Evolutionary conservation across 208 protist genomes (phyloP).

Genomic region (Leishmania lainsoni): DNA sequence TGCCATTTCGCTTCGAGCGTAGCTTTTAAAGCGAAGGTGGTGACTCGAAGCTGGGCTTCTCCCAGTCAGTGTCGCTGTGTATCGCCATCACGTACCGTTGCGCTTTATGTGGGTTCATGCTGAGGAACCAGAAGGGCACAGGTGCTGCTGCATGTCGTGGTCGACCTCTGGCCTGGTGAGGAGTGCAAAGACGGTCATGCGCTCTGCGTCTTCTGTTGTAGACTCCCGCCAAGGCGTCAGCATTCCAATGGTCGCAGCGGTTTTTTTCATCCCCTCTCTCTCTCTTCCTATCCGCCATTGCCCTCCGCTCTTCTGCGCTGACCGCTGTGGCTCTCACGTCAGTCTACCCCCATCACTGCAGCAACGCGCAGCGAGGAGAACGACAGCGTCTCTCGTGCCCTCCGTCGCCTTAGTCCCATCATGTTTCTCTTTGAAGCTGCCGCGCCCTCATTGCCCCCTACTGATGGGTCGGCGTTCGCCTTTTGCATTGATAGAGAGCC

Average conservation of each 20-base stretch:
- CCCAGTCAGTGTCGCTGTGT: too few relatives aligned
- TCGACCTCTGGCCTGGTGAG: background rate
- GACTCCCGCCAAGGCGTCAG: background rate
- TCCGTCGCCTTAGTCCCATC: background rate
- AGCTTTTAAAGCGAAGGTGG: background rate
- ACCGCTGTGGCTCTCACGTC: background rate
- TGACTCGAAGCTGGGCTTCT: background rate
- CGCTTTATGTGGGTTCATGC: background rate
- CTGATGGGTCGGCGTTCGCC: background rate
- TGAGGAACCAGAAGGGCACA: background rate
- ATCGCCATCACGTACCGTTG: background rate
- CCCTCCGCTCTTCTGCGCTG: background rate
- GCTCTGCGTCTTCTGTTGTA: background rate
- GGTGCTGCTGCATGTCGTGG: background rate
- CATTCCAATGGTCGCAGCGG: too few relatives aligned
- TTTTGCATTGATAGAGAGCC: constrained; percentile 7
- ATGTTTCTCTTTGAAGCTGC: constrained; percentile 20
- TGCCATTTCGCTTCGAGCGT: background rate
- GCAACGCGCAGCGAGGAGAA: background rate
- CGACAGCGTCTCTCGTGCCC: background rate
- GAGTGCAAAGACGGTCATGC: background rate
- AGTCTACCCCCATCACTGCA: background rate
- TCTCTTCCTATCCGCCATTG: background rate
- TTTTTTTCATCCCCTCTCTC: background rate
- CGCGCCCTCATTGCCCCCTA: background rate